Conservation (phyloP, 1,139 yeast species). For the Pichia sp. region DNA sequence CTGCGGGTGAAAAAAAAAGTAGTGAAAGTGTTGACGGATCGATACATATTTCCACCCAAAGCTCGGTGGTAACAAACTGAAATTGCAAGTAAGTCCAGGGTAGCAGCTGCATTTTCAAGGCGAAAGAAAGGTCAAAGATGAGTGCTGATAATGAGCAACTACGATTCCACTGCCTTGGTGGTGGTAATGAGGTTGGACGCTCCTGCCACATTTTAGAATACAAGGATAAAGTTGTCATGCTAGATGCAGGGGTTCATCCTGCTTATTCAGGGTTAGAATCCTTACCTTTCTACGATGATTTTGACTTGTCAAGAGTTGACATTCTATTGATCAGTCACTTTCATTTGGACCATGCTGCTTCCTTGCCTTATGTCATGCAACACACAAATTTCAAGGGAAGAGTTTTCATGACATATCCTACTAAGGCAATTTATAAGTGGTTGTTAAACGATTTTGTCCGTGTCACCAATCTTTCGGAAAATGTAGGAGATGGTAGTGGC, state of each 20-base stretch:
- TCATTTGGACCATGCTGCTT: slow-evolving; percentile 97
- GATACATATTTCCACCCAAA: not conserved
- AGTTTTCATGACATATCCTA: slow-evolving; percentile 98
- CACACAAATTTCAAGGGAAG: slow-evolving; percentile 91
- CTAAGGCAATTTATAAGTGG: slow-evolving; percentile 97
- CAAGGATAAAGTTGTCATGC: slow-evolving; percentile 94
- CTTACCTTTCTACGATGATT: slow-evolving; percentile 91
- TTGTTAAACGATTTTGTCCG: slow-evolving; percentile 87
- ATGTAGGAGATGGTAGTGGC: slow-evolving; percentile 30
- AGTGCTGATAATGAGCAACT: slow-evolving; percentile 16
- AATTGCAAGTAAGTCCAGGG: too few relatives aligned
- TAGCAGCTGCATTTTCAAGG: too few relatives aligned
- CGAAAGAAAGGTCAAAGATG: slow-evolving; percentile 1
- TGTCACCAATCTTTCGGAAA: slow-evolving; percentile 70
- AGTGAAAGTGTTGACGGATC: not conserved
- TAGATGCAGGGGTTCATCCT: slow-evolving; percentile 98
- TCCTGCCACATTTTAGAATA: slow-evolving; percentile 90
- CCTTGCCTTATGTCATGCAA: slow-evolving; percentile 96
- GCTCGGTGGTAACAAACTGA: not conserved
- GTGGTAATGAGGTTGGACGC: slow-evolving; percentile 97
- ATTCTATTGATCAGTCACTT: slow-evolving; percentile 85
- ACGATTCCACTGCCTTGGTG: slow-evolving; percentile 90
- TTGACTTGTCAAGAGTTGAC: slow-evolving; percentile 83
- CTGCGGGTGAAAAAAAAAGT: not conserved
- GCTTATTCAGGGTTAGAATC: slow-evolving; percentile 88